Evolutionary conservation across 2,329 filamentous ascomycete genomes (phyloP).

Genomic region (Trichoderma cornu-damae): DNA sequence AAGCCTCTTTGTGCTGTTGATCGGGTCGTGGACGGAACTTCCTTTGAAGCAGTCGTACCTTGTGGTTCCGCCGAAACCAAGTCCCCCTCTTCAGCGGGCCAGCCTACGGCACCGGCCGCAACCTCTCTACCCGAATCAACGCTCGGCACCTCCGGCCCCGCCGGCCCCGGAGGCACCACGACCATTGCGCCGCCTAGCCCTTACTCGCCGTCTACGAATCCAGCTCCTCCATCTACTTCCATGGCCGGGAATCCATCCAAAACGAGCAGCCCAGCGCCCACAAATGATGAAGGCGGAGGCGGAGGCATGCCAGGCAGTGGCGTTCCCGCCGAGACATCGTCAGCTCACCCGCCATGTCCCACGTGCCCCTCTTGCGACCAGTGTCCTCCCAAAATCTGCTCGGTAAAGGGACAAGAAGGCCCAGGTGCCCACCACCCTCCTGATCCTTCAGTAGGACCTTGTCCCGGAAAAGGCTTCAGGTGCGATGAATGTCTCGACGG

Average conservation of each 20-base stretch:
- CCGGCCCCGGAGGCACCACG: not conserved
- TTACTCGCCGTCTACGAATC: not conserved
- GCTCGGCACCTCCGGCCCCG: not conserved
- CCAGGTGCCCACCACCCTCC: not conserved
- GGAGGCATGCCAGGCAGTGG: not conserved
- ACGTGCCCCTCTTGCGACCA: conserved; percentile 23
- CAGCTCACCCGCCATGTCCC: conserved; percentile 16
- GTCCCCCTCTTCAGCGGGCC: not conserved
- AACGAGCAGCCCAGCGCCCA: not conserved
- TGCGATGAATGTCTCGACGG: conserved; percentile 30
- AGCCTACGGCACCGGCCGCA: not conserved
- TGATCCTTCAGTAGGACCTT: conserved; percentile 20
- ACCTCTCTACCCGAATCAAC: not conserved
- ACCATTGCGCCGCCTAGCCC: not conserved
- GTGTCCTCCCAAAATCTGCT: conserved; percentile 3
- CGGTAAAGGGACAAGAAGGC: not conserved
- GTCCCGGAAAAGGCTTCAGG: conserved; percentile 26
- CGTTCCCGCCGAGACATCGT: not conserved
- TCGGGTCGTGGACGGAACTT: conserved; percentile 13
- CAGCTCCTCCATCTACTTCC: not conserved
- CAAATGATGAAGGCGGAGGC: not conserved
- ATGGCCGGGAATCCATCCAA: not conserved
- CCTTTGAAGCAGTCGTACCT: conserved; percentile 20
- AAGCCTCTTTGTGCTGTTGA: conserved; percentile 23
- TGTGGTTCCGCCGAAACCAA: conserved; percentile 18